Base-by-base conservation (phyloP, 1,284 basidiomycete genomes). In the Fomitopsis schrenkii region DNA sequence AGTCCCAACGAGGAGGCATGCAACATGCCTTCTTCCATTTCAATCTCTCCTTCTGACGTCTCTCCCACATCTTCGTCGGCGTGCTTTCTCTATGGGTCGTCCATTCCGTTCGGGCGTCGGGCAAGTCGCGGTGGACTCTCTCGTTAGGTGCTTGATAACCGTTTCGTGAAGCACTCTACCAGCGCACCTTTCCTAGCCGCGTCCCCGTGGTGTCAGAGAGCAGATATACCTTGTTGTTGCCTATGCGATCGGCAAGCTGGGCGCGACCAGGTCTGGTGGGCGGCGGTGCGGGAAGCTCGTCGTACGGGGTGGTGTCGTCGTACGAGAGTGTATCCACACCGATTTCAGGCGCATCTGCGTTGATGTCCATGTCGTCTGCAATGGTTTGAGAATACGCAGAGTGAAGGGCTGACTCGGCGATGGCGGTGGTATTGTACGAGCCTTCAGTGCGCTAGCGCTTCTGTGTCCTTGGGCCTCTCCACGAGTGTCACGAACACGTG, bases 151-250 rank as follows among this genome's bases (percentile, higher is more conserved):
- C 67, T 65, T 68, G 65, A 64, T 71, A 66, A 65, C 58, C 66
- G 44, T 56, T 64, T 67, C 70, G 68, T 74, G 72, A 70, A 68
- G 66, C 68, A 69, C 67, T 63, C 68, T 77, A 74, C 78, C 76
- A 76, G 82, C 88, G 86, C 82, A 90, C 88, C 88, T 90, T 90
- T 75, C 81, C 81, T 67, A 74, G 76, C 68, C 80, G 81, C 66
- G 77, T 70, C 63, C 79, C 75, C 44, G 78, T 76, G 55, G 85
- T 77, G 68, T 91, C 88, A 55, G 86, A 81, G 63, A 90, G 80
- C 42, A 91, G 72, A 74, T 91, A 91, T 42, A 91, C 82, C 72
- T 87, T 90, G 58, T 80, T 80, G 59, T 69, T 80, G 57, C 88
- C 81, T 57, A 91, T 90, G 19, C 89, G 83, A 64, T 82, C 78